Evolutionary conservation across 106 monocot genomes (phyloP), one percentile per base, ranked within the genome.

Genomic region (Iris macrosiphon): DNA sequence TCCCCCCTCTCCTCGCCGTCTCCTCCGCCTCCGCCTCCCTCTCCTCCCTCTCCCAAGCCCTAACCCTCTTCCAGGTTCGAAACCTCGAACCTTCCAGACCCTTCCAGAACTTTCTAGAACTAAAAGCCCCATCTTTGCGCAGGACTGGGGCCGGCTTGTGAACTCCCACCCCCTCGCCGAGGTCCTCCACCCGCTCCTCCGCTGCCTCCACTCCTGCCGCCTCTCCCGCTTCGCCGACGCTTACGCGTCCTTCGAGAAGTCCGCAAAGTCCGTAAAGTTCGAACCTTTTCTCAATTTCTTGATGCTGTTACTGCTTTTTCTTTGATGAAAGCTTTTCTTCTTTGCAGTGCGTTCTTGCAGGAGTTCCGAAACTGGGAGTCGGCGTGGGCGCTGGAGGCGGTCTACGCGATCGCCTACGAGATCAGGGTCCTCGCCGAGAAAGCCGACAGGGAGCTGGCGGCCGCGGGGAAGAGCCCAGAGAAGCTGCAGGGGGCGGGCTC

Each of bases 341-440:
- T 6, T 16, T 39, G 16, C 77, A 90, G 95, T 73, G 86, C 76
- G 13, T 96, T 96, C 56, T 60, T 89, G 61, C 89, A 77, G 74
- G 95, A 96, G 74, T 96, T 96, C 50, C 59, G 95, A 62, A 96
- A 96, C 56, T 96, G 95, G 95, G 95, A 90, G 59, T 49, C 89
- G 13, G 76, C 79, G 3, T 89, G 95, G 95, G 95, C 85, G 15
- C 40, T 96, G 68, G 79, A 79, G 30, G 76, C 89, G 0, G 48
- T 96, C 71, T 79, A 78, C 27, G 29, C 54, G 5, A 46, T 96
- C 18, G 82, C 82, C 6, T 77, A 74, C 11, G 86, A 96, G 74
- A 85, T 83, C 16, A 73, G 95, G 59, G 53, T 90, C 31, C 72
- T 96, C 24, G 95, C 89, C 0, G 89, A 96, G 59, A 79, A 56